Percentiles rank a stretch among this genome's conserved stretches.
phyloP scores from a whole-genome alignment of 2,329 filamentous ascomycete species.

The Aplosporella prunicola region DNA sequence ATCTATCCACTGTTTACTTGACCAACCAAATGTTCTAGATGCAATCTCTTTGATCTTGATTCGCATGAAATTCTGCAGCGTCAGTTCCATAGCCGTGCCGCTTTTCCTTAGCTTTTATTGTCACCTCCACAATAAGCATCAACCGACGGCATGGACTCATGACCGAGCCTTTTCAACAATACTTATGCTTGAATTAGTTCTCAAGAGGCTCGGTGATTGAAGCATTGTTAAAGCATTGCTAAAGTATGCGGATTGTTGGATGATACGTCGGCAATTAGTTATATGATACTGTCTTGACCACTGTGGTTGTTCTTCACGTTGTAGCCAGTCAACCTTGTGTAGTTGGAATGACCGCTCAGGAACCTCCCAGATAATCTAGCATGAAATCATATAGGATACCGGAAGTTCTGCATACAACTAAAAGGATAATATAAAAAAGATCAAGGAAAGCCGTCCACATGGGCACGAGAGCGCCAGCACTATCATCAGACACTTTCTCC shows the following conservation, averaged over 20 bases:
- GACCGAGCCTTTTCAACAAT: no score
- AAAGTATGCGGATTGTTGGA: not conserved
- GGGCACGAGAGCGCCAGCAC: not conserved
- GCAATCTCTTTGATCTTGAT: not conserved
- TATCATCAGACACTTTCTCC: not conserved
- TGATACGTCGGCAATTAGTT: no score
- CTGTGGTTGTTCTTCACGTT: not conserved
- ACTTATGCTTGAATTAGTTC: no score
- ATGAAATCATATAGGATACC: constrained; percentile 22
- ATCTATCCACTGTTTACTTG: no score
- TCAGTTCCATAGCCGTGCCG: not conserved
- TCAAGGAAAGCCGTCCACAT: constrained; percentile 5
- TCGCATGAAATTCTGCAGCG: not conserved
- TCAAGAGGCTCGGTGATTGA: no score
- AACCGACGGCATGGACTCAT: constrained; percentile 5
- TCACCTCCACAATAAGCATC: not conserved
- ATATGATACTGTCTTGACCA: constrained; percentile 1
- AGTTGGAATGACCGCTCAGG: no score
- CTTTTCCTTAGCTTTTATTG: not conserved
- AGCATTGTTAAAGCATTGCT: not conserved
- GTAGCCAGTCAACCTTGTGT: not conserved
- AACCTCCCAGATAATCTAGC: not conserved
- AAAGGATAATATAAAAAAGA: constrained; percentile 13
- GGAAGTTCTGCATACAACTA: constrained; percentile 14
- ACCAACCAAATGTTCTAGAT: no score